Conservation (phyloP, 768 basidiomycete species). For the Arthromyces matolae region DNA sequence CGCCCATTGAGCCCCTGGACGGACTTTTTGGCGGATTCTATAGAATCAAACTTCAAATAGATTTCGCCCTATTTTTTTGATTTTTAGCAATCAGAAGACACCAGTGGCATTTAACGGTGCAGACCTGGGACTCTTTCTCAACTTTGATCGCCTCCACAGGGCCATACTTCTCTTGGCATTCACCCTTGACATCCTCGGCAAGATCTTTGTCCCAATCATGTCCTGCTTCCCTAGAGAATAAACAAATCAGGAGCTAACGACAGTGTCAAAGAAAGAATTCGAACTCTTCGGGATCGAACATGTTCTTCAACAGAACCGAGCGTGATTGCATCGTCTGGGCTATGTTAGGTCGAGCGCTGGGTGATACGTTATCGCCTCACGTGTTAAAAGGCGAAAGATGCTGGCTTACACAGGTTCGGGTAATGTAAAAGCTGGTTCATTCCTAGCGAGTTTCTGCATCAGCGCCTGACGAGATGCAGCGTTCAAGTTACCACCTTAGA, state of each 20-base stretch:
- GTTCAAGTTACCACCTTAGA: constrained; percentile 98
- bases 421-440: constrained; percentile 57
- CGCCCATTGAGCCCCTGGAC: constrained; percentile 91
- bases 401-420: constrained; percentile 58
- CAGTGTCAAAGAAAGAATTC: constrained; percentile 24
- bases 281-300: constrained; percentile 97
- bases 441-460: constrained; percentile 99
- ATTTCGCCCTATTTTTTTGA: constrained; percentile 99
- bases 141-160: constrained; percentile 84
- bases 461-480: constrained; percentile 97
- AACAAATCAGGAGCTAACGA: neutral
- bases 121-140: constrained; percentile 88
- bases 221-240: constrained; percentile 80
- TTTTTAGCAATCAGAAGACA: constrained; percentile 1
- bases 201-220: constrained; percentile 96
- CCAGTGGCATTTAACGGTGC: neutral
- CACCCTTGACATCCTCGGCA: constrained; percentile 92
- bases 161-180: constrained; percentile 91
- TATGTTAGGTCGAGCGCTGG: constrained; percentile 73
- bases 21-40: constrained; percentile 80
- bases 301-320: constrained; percentile 86
- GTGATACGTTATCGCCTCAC: constrained; percentile 13
- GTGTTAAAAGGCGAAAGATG: neutral
- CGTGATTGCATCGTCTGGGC: constrained; percentile 86
- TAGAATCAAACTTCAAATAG: constrained; percentile 83